A percentile compares a stretch with the other conserved stretches of the same genome.
These are phyloP conservation scores for Trametes meyenii DNA, from an alignment of 768 basidiomycete species.

Conservation along the genomic window DNA sequence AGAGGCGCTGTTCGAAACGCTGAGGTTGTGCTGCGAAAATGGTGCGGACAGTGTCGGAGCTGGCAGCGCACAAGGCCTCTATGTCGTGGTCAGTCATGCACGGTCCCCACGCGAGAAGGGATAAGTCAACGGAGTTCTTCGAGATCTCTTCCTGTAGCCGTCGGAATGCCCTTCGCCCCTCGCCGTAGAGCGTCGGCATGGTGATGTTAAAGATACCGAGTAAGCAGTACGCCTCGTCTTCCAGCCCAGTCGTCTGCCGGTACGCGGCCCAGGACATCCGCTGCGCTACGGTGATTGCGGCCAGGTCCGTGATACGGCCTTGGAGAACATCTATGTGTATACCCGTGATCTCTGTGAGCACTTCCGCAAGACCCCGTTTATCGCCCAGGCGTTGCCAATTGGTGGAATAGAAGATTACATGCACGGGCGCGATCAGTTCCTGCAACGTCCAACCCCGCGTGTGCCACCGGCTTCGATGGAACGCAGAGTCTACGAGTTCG, in stretches of 20 bases:
- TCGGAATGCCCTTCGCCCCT: slow-evolving; percentile 5
- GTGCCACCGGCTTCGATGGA: slow-evolving; percentile 2
- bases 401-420: not conserved
- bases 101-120: slow-evolving; percentile 5
- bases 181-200: slow-evolving; percentile 9
- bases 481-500: not conserved
- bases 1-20: not conserved
- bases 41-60: not conserved
- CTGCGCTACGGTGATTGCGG: not conserved
- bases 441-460: slow-evolving; percentile 12
- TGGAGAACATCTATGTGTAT: not conserved
- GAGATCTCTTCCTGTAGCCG: slow-evolving; percentile 12
- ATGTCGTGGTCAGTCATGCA: not conserved
- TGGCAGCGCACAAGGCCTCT: not conserved
- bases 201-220: slow-evolving; percentile 4
- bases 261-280: slow-evolving; percentile 11
- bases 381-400: slow-evolving; percentile 1
- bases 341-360: not conserved
- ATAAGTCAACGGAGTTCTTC: not conserved
- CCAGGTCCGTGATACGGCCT: not conserved
- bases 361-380: not conserved
- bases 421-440: slow-evolving; percentile 9
- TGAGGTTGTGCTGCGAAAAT: not conserved
- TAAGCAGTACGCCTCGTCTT: slow-evolving; percentile 16
- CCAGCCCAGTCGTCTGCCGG: slow-evolving; percentile 2